A percentile compares a stretch with the other conserved stretches of the same genome.
phyloP scores from a whole-genome alignment of 352 stramenopile species.

The Globisporangium echinulatum region DNA sequence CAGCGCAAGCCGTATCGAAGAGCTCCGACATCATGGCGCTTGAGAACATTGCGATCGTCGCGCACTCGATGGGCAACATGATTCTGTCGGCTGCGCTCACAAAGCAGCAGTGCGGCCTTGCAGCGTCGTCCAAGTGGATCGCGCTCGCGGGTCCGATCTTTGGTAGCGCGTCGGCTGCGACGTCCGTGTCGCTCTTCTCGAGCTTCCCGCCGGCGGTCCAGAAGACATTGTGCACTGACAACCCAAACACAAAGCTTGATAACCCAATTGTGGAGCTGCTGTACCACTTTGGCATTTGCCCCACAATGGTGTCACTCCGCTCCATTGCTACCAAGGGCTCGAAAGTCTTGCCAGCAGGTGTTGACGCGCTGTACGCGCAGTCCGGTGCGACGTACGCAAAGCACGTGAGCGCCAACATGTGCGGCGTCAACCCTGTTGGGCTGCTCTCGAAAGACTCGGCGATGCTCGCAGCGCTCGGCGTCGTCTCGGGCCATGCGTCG shows the following conservation, averaged over 20 bases:
- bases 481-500: conserved; percentile 18
- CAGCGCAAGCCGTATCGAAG: conserved; percentile 10
- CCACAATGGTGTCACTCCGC: conserved; percentile 9
- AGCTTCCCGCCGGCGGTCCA: conserved; percentile 7
- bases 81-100: conserved; percentile 19
- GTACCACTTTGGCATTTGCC: conserved; percentile 15
- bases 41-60: conserved; percentile 25
- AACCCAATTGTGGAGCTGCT: conserved; percentile 10
- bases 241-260: conserved; percentile 8
- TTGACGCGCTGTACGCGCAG: conserved; percentile 14
- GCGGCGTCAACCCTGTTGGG: conserved; percentile 15
- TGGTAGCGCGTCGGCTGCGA: conserved; percentile 20
- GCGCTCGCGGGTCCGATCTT: conserved; percentile 28
- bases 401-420: conserved; percentile 21
- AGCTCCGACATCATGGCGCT: conserved; percentile 12
- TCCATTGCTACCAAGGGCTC: conserved; percentile 17
- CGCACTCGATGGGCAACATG: conserved; percentile 50
- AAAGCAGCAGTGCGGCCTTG: conserved; percentile 21
- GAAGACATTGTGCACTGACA: conserved; percentile 14
- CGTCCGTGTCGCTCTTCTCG: conserved; percentile 12
- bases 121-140: conserved; percentile 30
- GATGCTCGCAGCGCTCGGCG: conserved; percentile 7
- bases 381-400: conserved; percentile 9
- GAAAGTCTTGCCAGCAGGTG: conserved; percentile 5
- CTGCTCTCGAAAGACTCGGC: conserved; percentile 15